A percentile compares a stretch with the other conserved stretches of the same genome.
Evolutionary conservation across 768 basidiomycete genomes (phyloP).

Genomic region (Hericium erinaceus): DNA sequence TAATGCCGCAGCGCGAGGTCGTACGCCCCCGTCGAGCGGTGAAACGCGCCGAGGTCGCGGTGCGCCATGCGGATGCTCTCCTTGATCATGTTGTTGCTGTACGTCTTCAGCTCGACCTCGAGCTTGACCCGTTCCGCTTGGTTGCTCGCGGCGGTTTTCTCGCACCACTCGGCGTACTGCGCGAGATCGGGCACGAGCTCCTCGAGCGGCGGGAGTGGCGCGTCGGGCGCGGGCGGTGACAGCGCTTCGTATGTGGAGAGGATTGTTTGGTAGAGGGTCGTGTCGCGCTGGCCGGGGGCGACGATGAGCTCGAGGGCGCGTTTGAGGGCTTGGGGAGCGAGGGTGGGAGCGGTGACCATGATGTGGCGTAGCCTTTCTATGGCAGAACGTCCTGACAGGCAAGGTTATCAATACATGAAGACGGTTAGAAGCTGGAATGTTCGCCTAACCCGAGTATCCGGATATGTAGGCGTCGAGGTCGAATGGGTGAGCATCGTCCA

Average conservation of each 20-base stretch:
- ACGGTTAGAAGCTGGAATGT: slow-evolving; percentile 1
- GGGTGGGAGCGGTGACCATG: slow-evolving; percentile 49
- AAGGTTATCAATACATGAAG: neutral
- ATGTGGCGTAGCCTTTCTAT: slow-evolving; percentile 68
- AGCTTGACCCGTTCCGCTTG: slow-evolving; percentile 70
- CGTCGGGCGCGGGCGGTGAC: slow-evolving; percentile 17
- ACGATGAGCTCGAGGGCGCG: slow-evolving; percentile 52
- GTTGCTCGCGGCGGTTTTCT: slow-evolving; percentile 57
- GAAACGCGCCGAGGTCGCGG: slow-evolving; percentile 78
- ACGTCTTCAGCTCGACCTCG: slow-evolving; percentile 92
- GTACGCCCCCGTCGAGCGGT: slow-evolving; percentile 66
- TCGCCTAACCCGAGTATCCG: slow-evolving; percentile 59
- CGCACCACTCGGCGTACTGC: slow-evolving; percentile 44
- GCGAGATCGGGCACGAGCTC: slow-evolving; percentile 47
- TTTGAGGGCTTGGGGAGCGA: slow-evolving; percentile 66
- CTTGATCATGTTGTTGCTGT: slow-evolving; percentile 95
- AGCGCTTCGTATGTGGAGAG: slow-evolving; percentile 47
- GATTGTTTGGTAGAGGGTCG: slow-evolving; percentile 43
- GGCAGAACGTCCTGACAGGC: slow-evolving; percentile 53
- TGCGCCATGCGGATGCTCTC: slow-evolving; percentile 95
- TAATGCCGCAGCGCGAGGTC: slow-evolving; percentile 67
- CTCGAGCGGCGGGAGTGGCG: slow-evolving; percentile 33
- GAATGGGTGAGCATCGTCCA: slow-evolving; percentile 80
- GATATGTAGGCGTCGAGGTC: slow-evolving; percentile 77
- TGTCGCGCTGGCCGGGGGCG: slow-evolving; percentile 54